Evolutionary conservation across 2,329 filamentous ascomycete genomes (phyloP), one percentile per base, ranked within the genome.

Genomic region (Parafenestella ontariensis): DNA sequence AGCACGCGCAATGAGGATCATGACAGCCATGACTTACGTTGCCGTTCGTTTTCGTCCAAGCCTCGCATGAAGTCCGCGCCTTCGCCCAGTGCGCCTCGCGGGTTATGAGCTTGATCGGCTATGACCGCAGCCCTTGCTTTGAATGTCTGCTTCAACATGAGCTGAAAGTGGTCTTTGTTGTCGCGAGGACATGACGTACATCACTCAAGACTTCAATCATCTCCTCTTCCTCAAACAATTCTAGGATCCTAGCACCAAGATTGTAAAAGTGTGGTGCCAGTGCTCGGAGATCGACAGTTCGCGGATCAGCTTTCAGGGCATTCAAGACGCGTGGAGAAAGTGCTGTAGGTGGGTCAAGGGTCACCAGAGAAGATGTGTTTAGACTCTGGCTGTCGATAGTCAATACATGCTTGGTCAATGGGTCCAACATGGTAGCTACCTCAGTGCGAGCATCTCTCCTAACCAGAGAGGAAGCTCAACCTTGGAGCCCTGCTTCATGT

Each of bases 381-480:
- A 75, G 62, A 49, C 62, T 70, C 49, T 75, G 70, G 45, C 71
- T 62, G n/a, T 40, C 6, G 20, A 24, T 21, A 23, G 37, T 33
- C 2, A 37, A 24, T 18, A 44, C 13, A 17, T 24, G n/a, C n/a
- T n/a, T n/a, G n/a, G n/a, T n/a, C n/a, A n/a, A n/a, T n/a, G n/a
- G n/a, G 3, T 23, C 20, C 36, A 43, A 11, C n/a, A 18, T 29
- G 7, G 24, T 23, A n/a, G 13, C 64, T 74, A 83, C 81, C 80
- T 87, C 40, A 96, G 85, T 26, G 91, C 91, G 47, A 99, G 89
- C 85, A 97, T 94, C 76, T 96, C 91, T 64, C 90, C 92, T 11
- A 99, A 87, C 95, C 95, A 99, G 62, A 98, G 83, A 1, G 95
- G 95, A 1, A 98, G 87, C 58, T 89, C 85, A 42, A 98, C 83